Evolutionary conservation across 169 alveolate genomes (phyloP), one percentile per base, ranked within the genome.

Genomic region (Plasmodium reichenowi): DNA sequence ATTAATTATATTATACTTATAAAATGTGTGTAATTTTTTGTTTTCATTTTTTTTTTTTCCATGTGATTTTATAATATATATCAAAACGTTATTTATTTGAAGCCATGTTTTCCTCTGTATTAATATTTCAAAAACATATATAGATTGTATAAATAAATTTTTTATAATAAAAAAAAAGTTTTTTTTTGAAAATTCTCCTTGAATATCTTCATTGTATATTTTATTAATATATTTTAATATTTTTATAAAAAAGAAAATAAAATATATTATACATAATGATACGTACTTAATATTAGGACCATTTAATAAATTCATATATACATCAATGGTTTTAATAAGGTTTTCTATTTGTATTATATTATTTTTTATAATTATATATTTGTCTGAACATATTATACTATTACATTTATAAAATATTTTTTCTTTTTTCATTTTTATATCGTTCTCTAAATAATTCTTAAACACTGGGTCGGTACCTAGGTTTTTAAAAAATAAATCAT

Each of bases 141-240:
- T 68, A 50, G 89, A 60, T 26, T 76, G 89, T 20, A 76, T 76
- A 68, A 76, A 76, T 26, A 76, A 26, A 76, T 76, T 56, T 66
- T 76, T 76, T 38, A 52, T 17, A 26, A 76, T 29, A 45, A 76
- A 76, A 58, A 76, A 76, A 38, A 76, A 76, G n/a, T 76, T 47
- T 20, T 76, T 47, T 20, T 76, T 64, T 4, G 76, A 45, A 24
- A 52, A 47, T 50, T 48, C 15, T 1, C 4, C 8, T 2, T 58
- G 58, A 29, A 43, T n/a, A 45, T 76, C 26, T 76, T 17, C 26
- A 63, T 60, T 3, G 45, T 32, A 32, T 48, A 76, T 43, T 56
- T 76, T 64, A 24, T 76, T 63, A 47, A 76, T 76, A 38, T 48
- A 52, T 26, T 38, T 58, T 20, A 76, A 76, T 22, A 38, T 50